Conservation (phyloP, 164 flowering plant genomes). For the Liriodendron chinense region DNA sequence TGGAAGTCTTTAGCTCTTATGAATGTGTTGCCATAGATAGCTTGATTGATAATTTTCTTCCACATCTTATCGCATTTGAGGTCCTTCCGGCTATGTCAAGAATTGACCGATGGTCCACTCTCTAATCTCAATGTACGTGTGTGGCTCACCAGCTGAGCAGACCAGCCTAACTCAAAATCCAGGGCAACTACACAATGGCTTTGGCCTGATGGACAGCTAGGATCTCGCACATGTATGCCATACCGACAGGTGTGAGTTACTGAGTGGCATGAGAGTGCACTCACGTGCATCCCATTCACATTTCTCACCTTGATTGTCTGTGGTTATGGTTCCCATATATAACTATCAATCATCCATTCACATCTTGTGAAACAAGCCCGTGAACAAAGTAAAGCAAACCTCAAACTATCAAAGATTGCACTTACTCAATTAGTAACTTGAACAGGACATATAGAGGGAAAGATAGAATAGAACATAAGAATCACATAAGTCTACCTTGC, state of each 20-base stretch:
- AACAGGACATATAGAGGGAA: neutral
- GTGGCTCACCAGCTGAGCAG: neutral
- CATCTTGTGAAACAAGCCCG: neutral
- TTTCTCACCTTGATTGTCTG: too few species aligned
- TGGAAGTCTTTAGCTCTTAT: too few species aligned
- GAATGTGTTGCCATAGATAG: too few species aligned
- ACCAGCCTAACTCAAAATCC: neutral
- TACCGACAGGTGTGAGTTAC: neutral
- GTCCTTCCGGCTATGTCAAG: neutral
- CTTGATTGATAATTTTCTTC: neutral
- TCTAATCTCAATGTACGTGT: too few species aligned
- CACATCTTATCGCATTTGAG: neutral
- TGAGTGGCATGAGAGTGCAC: neutral
- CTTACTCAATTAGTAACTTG: neutral
- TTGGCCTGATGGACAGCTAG: neutral
- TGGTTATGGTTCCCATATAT: neutral
- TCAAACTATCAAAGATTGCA: neutral
- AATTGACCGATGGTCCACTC: neutral
- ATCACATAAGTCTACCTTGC: slow-evolving; percentile 41
- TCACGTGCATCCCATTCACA: neutral
- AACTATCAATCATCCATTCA: neutral
- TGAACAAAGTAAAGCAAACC: neutral
- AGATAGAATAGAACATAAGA: neutral
- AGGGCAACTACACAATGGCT: neutral
- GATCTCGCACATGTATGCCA: neutral